phyloP scores from a whole-genome alignment of 306 rosid species.

The Pueraria montana region DNA sequence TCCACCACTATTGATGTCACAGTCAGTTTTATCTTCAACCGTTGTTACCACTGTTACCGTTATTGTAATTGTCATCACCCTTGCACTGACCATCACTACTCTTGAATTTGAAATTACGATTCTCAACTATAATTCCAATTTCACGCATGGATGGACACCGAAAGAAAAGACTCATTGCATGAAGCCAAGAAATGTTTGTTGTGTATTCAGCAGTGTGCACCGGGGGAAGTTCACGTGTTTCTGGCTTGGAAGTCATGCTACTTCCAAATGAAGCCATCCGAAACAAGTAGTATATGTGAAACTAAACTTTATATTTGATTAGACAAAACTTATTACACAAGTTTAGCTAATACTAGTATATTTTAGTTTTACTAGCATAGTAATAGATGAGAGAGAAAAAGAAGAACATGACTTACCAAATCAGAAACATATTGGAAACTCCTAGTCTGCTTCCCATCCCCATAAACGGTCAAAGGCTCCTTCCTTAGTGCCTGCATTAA shows the following conservation, averaged over 20 bases:
- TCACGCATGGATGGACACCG: background rate
- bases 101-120: background rate
- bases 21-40: background rate
- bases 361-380: background rate
- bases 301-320: background rate
- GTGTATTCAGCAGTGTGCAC: background rate
- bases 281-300: background rate
- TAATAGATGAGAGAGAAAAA: background rate
- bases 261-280: background rate
- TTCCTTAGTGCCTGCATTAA: constrained; percentile 1
- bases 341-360: background rate
- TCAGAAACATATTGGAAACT: constrained; percentile 10
- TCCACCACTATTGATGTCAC: background rate
- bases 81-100: background rate
- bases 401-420: background rate
- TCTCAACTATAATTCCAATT: background rate
- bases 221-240: background rate
- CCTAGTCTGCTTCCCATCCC: constrained; percentile 10
- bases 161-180: background rate
- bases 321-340: background rate
- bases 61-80: background rate
- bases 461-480: constrained; percentile 19
- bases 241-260: background rate
- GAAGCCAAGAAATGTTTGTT: background rate
- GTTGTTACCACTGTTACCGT: background rate